Conservation (phyloP, 2,329 filamentous ascomycete species). For the Neonectria magnoliae region DNA sequence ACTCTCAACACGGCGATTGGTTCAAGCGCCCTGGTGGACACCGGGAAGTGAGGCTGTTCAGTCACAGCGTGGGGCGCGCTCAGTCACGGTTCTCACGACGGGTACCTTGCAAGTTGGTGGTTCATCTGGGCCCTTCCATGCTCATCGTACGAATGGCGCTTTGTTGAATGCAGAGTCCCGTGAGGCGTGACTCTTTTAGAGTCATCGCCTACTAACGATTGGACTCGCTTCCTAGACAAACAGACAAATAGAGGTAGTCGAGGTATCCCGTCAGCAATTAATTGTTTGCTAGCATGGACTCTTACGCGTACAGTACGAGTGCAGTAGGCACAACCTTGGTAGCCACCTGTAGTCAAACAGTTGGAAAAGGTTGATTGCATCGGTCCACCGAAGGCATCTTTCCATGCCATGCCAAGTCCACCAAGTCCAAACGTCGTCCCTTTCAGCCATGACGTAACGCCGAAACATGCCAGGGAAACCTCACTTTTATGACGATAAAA, state of each 20-base stretch:
- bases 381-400: not conserved
- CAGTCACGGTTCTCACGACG: not conserved
- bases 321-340: not conserved
- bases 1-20: conserved; percentile 2
- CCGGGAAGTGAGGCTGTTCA: conserved; percentile 10
- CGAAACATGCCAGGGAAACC: not conserved
- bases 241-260: not conserved
- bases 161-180: conserved; percentile 1
- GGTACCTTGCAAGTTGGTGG: conserved; percentile 3
- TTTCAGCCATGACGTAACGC: not conserved
- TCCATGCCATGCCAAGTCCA: not conserved
- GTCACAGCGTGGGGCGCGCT: not conserved
- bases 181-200: conserved; percentile 3
- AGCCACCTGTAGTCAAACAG: not conserved
- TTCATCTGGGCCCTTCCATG: conserved; percentile 18
- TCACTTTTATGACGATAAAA: not conserved
- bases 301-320: not conserved
- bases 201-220: not conserved
- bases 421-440: not conserved
- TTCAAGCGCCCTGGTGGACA: not conserved
- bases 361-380: not conserved
- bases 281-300: not conserved
- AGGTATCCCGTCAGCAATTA: not conserved
- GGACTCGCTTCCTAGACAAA: not conserved
- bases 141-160: not conserved